Conservation (phyloP, 176 grass and related monocot species). For the Guadua angustifolia region DNA sequence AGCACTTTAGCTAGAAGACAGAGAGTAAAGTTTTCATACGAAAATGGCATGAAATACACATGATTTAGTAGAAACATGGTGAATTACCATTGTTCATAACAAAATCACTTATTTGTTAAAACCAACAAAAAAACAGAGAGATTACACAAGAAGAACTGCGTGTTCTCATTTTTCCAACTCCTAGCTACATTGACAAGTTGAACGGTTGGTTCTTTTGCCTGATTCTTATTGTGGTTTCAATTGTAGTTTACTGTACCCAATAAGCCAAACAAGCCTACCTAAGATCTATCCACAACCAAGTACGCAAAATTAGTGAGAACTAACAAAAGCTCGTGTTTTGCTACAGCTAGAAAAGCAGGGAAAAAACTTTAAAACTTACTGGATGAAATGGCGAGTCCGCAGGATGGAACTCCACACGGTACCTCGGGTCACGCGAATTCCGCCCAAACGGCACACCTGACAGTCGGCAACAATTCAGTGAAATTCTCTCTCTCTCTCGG, state of each 20-base stretch:
- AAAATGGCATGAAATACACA: slow-evolving; percentile 6
- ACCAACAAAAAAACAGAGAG: neutral
- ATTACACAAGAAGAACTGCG: neutral
- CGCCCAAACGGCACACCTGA: slow-evolving; percentile 52
- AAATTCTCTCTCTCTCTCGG: neutral
- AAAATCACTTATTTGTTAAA: neutral
- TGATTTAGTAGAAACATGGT: neutral
- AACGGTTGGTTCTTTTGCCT: neutral
- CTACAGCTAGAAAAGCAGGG: neutral
- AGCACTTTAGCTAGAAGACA: neutral
- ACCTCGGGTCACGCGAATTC: slow-evolving; percentile 46
- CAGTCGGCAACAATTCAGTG: neutral
- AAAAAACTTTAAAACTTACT: slow-evolving; percentile 6
- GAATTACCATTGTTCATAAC: neutral
- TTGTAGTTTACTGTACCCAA: neutral
- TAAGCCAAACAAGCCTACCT: neutral
- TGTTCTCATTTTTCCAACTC: neutral
- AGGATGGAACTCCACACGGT: slow-evolving; percentile 47
- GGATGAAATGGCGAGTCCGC: slow-evolving; percentile 43
- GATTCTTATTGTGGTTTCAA: neutral
- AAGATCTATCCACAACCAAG: neutral
- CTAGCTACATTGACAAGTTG: neutral
- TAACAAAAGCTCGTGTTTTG: neutral
- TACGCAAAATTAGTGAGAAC: neutral
- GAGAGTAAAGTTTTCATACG: neutral